Percentiles rank a stretch among this genome's conserved stretches.
phyloP scores from a whole-genome alignment of 768 basidiomycete genomes.

The Amanita subjunquillea region DNA sequence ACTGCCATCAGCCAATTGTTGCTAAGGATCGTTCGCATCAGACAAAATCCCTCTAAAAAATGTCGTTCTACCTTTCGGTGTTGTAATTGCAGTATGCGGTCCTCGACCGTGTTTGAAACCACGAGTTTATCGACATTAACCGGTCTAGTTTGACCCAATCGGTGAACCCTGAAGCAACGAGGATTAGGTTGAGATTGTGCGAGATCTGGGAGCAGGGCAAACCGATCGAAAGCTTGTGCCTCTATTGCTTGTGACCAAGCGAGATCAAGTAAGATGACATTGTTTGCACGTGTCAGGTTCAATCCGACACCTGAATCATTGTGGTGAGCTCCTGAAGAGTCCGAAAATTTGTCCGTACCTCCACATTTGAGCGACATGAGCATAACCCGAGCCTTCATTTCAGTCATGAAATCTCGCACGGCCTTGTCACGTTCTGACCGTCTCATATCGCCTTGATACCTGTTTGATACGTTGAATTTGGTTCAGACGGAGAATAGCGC shows the following conservation, averaged over 20 bases:
- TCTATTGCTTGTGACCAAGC: constrained; percentile 60
- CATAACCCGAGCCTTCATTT: constrained; percentile 47
- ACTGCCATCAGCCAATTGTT: constrained; percentile 48
- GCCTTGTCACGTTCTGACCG: constrained; percentile 40
- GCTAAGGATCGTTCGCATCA: constrained; percentile 15
- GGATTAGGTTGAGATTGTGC: neutral
- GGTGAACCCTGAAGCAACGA: constrained; percentile 29
- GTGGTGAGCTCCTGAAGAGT: neutral
- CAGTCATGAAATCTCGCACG: constrained; percentile 50
- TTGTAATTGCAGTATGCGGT: constrained; percentile 59
- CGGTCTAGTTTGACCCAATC: constrained; percentile 42
- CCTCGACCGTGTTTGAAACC: constrained; percentile 53
- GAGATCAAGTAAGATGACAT: constrained; percentile 53
- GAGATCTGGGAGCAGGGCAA: neutral
- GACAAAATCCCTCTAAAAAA: neutral
- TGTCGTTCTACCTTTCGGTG: constrained; percentile 39
- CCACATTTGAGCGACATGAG: constrained; percentile 58
- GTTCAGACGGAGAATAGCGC: neutral
- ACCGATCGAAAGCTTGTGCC: constrained; percentile 42
- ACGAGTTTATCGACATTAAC: constrained; percentile 49
- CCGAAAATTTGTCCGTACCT: constrained; percentile 20
- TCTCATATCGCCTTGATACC: constrained; percentile 56
- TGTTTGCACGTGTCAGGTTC: constrained; percentile 54
- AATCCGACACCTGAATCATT: constrained; percentile 30
- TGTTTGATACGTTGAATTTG: constrained; percentile 10